Evolutionary conservation across 176 grass and related monocot genomes (phyloP).

Genomic region (Lolium multiflorum): DNA sequence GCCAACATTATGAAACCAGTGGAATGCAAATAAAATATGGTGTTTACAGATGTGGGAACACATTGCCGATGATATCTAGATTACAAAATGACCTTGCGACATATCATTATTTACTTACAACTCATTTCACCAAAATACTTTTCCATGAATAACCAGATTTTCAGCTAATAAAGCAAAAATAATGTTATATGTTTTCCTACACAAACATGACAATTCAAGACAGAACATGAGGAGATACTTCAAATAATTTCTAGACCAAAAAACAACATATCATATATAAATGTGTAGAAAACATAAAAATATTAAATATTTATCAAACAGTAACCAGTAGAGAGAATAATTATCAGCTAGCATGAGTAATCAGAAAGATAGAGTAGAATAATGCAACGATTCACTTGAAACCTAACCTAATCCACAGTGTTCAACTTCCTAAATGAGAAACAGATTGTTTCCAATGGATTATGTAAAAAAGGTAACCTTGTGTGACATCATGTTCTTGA

Average conservation of each 20-base stretch:
- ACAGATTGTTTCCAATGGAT: conserved; percentile 10
- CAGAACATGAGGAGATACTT: not conserved
- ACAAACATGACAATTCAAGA: not conserved
- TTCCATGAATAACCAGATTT: not conserved
- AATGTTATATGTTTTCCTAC: not conserved
- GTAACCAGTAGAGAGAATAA: not conserved
- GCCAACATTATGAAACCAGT: not conserved
- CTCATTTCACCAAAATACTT: not conserved
- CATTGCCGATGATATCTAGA: not conserved
- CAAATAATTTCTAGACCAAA: not conserved
- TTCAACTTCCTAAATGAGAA: not conserved
- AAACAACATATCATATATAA: not conserved
- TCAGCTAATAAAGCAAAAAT: conserved; percentile 1
- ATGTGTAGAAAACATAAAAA: not conserved
- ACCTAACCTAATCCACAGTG: not conserved
- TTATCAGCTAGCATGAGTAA: not conserved
- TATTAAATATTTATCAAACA: not conserved
- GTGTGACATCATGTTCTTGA: conserved; percentile 26
- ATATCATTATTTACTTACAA: not conserved
- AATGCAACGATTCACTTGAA: not conserved
- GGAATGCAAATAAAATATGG: not conserved
- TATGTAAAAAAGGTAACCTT: not conserved
- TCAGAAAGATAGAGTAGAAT: not conserved
- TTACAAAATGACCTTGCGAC: conserved; percentile 12
- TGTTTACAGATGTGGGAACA: not conserved